A percentile compares a stretch with the other conserved stretches of the same genome.
These are phyloP conservation scores for Leucaena leucocephala DNA, from an alignment of 306 rosid genomes.

Conservation along the genomic window DNA sequence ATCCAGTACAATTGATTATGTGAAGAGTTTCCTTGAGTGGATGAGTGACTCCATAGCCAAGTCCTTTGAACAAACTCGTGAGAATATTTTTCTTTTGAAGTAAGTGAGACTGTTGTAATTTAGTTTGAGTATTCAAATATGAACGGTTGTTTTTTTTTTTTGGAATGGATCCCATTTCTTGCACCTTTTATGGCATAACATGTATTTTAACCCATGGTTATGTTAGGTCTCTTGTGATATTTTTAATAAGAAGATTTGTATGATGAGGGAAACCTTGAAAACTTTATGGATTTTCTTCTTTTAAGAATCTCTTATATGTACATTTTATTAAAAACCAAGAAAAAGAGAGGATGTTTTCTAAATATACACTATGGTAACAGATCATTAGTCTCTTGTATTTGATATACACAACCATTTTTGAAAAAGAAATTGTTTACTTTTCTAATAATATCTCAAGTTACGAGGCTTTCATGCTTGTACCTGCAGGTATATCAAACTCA, in stretches of 20 bases:
- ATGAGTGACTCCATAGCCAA: conserved; percentile 98
- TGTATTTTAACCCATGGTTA: not conserved
- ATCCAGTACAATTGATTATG: conserved; percentile 87
- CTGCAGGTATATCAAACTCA: conserved; percentile 72
- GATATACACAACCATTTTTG: not conserved
- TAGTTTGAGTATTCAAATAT: conserved; percentile 3
- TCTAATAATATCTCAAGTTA: conserved; percentile 36
- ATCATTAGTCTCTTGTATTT: conserved; percentile 1
- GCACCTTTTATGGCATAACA: not conserved
- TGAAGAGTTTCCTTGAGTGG: conserved; percentile 97
- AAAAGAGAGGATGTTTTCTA: not conserved
- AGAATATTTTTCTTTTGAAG: conserved; percentile 87
- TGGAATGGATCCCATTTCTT: not conserved
- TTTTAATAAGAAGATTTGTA: conserved; percentile 8
- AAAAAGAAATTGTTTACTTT: conserved; percentile 13
- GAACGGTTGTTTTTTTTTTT: conserved; percentile 12
- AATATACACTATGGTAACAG: not conserved
- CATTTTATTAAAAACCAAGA: not conserved
- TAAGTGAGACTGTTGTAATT: conserved; percentile 50
- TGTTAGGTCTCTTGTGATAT: conserved; percentile 29
- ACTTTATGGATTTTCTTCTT: conserved; percentile 13
- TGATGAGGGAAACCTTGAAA: not conserved
- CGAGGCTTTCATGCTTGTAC: conserved; percentile 40
- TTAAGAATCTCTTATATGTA: not conserved
- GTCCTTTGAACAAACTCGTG: conserved; percentile 93